Evolutionary conservation across 495 filamentous ascomycete species (phyloP).

Genomic region (Neurospora hispaniola): DNA sequence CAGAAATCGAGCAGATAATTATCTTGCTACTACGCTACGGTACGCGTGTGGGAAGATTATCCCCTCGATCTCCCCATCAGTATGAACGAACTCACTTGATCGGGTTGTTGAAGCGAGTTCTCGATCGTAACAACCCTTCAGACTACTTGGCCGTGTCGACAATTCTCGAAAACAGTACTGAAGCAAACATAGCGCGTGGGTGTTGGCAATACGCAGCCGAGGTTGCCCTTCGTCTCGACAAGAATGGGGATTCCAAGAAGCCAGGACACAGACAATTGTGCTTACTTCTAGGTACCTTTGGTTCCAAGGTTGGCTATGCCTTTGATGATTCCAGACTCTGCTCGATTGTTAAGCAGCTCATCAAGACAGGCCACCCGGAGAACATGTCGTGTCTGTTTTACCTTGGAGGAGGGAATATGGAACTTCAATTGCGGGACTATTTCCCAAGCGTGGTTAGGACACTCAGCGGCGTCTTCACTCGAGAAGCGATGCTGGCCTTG

Average conservation of each 20-base stretch:
- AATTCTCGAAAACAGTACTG: conserved; percentile 1
- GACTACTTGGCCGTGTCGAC: not conserved
- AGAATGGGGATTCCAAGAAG: not conserved
- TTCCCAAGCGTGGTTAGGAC: not conserved
- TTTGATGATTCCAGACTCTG: not conserved
- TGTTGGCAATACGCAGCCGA: conserved; percentile 4
- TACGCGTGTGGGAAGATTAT: not conserved
- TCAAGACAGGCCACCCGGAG: not conserved
- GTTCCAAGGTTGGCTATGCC: not conserved
- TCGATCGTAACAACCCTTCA: not conserved
- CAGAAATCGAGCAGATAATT: not conserved
- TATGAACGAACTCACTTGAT: not conserved
- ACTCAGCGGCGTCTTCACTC: not conserved
- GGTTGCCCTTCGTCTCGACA: not conserved
- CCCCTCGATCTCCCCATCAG: not conserved
- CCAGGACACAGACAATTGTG: not conserved
- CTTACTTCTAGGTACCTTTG: conserved; percentile 1
- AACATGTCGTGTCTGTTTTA: not conserved
- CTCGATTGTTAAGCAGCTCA: not conserved
- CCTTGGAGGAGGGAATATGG: not conserved
- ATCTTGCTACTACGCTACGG: not conserved
- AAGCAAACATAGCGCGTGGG: not conserved
- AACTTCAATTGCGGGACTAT: not conserved
- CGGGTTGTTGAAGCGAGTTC: not conserved
- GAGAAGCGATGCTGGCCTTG: not conserved